Evolutionary conservation across 495 filamentous ascomycete genomes (phyloP), one percentile per base, ranked within the genome.

Genomic region (Thozetella sp.): DNA sequence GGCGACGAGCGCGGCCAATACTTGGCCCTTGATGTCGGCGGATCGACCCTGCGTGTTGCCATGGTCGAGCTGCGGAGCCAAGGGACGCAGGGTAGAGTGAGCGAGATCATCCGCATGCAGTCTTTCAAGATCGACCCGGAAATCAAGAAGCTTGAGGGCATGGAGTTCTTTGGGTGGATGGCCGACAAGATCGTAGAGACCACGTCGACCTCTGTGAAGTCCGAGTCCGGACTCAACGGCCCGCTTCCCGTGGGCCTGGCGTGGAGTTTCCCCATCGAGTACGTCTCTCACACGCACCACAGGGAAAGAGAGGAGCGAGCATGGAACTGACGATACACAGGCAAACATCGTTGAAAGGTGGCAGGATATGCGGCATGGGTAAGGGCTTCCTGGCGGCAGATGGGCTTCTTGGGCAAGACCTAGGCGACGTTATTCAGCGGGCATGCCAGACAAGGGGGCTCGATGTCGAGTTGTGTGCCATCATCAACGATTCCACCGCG

Each of bases 211-310:
- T 71, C 74, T 6, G 63, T 65, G 30, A 66, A 70, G 23, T 58
- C 58, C 17, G 66, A 69, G n/a, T 60, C 63, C 62, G 63, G 60
- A 19, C 60, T 62, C 0, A 66, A 66, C 17, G 62, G 73, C 20
- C 70, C 71, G 13, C 67, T 82, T 58, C 76, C 79, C 1, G 72
- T 94, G 77, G 91, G 91, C 0, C 80, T 96, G 43, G 90, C 92
- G 10, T 96, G 92, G 81, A 93, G 90, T 72, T 96, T 96, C 67
- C 92, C 92, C 15, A 92, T 96, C 52, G 86, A 89, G 90, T 93
- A 79, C 72, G 78, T 80, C 63, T 25, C 54, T 25, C 30, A 25
- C 3, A 19, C 3, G 2, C 3, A 25, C 25, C 22, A 26, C 22
- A 19, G 22, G 58, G 30, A 26, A 26, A 9, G 22, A 22, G 23